Evolutionary conservation across 139 green algal species (phyloP).

Genomic region (Marvania coccoides): DNA sequence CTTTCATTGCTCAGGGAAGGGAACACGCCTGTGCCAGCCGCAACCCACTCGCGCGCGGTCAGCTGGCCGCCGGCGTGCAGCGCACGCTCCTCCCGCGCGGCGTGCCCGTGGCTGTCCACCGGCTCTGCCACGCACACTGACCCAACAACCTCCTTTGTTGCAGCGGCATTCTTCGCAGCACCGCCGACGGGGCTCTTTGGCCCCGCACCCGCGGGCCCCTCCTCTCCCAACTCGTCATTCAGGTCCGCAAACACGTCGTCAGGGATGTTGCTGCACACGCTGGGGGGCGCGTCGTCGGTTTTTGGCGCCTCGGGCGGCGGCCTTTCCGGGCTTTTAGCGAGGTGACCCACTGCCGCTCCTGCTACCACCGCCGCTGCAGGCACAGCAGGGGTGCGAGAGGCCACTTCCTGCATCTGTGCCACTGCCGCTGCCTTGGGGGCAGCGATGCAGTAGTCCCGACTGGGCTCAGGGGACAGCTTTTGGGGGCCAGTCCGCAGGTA

Average conservation of each 20-base stretch:
- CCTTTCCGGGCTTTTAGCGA: too few relatives aligned
- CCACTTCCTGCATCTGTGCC: background rate
- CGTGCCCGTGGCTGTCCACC: background rate
- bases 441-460: background rate
- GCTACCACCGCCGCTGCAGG: constrained; percentile 5
- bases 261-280: background rate
- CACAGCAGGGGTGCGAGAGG: background rate
- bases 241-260: background rate
- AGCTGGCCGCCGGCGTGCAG: background rate
- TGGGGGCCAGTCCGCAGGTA: constrained; percentile 27
- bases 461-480: constrained; percentile 28
- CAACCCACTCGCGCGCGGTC: background rate
- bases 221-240: too few relatives aligned
- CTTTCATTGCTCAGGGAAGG: background rate
- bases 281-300: too few relatives aligned
- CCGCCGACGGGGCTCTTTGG: background rate
- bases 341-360: too few relatives aligned
- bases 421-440: background rate
- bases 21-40: background rate
- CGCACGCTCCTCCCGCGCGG: background rate
- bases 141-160: too few relatives aligned
- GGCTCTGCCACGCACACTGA: too few relatives aligned
- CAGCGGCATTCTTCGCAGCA: background rate
- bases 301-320: too few relatives aligned
- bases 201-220: too few relatives aligned